Evolutionary conservation across 2,329 filamentous ascomycete genomes (phyloP).

Genomic region (Piedraia hortae): DNA sequence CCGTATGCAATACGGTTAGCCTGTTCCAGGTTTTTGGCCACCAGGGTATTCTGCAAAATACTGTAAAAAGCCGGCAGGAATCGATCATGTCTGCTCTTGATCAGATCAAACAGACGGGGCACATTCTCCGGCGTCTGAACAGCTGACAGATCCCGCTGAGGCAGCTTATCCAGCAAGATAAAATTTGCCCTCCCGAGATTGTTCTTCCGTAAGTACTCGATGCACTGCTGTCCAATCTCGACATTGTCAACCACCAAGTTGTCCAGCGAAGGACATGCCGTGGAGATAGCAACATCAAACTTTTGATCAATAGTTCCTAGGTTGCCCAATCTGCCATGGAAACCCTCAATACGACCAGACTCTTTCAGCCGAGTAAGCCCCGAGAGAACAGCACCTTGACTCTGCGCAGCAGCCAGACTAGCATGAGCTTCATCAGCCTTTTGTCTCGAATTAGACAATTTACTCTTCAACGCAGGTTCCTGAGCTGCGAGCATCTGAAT

Average conservation of each 20-base stretch:
- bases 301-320: constrained; percentile 77
- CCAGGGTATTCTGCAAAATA: constrained; percentile 79
- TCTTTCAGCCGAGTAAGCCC: constrained; percentile 87
- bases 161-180: constrained; percentile 74
- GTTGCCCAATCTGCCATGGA: constrained; percentile 84
- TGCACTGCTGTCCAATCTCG: constrained; percentile 89
- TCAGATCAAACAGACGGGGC: constrained; percentile 73
- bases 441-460: constrained; percentile 69
- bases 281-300: constrained; percentile 96
- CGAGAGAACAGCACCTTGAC: constrained; percentile 51
- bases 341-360: constrained; percentile 87
- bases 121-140: constrained; percentile 82
- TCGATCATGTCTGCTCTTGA: constrained; percentile 63
- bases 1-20: constrained; percentile 94
- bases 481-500: constrained; percentile 43
- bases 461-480: constrained; percentile 57
- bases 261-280: constrained; percentile 69
- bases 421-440: constrained; percentile 90
- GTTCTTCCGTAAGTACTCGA: constrained; percentile 90
- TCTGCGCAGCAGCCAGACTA: constrained; percentile 69
- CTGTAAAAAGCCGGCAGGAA: constrained; percentile 87
- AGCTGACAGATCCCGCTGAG: constrained; percentile 44
- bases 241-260: constrained; percentile 95
- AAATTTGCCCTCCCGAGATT: constrained; percentile 92
- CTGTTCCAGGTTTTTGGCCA: constrained; percentile 77